Evolutionary conservation across 805 yeast species (phyloP), one percentile per base, ranked within the genome.

Genomic region (Tetrapisispora arboricola): DNA sequence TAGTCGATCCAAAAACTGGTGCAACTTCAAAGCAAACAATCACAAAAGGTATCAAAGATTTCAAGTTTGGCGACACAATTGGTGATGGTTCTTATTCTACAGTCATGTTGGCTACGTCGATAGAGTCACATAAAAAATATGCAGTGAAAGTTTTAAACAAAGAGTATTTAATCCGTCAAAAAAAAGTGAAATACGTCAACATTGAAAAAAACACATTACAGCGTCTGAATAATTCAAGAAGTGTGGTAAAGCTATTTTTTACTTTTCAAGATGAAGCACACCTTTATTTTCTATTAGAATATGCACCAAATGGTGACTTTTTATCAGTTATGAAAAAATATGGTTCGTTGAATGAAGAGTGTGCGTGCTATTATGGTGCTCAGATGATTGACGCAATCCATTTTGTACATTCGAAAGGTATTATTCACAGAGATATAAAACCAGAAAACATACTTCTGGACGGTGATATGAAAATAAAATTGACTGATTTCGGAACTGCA

Each of bases 31-130:
- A 73, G 44, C 72, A 66, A 55, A 65, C 71, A 41, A 76, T 68
- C 34, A 72, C 58, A 60, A 68, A 56, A 61, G 76, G 63, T 17
- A 94, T 86, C 11, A 76, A 79, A 49, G 98, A 92, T 57, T 92
- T 88, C 61, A 81, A 78, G 47, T 86, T 92, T 57, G 94, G 95
- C 9, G 78, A 84, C 15, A 78, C 82, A 33, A 73, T 92, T 22
- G 99, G 99, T 24, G 95, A 85, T 57, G 99, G 99, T 2, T 86
- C 96, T 6, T 92, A 90, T 58, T 87, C 96, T 9, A 88, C 95
- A 1, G 99, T 90, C 4, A 74, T 77, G 49, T 73, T 85, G 30
- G 98, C 96, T 0, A 73, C 84, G 1, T 95, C 92, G 46, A 86
- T 77, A 51, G 65, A 62, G 21, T 80, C 84, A 35, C 71, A 73